These are phyloP conservation scores for Crithidia acanthocephali DNA, from an alignment of 208 protist species.

Conservation along the genomic window DNA sequence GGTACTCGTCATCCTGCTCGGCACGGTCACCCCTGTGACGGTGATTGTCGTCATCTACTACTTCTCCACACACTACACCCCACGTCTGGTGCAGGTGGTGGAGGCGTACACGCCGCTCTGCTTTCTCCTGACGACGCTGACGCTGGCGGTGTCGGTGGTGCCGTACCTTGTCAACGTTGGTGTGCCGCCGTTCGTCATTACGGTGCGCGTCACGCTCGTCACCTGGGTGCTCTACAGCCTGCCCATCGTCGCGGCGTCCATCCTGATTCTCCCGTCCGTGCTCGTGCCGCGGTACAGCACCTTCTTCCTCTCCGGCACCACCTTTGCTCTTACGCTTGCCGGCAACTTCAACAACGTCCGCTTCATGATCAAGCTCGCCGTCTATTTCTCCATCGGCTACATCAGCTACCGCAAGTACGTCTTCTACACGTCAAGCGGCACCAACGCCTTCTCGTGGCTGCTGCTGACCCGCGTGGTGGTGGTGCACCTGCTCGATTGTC, in stretches of 20 bases:
- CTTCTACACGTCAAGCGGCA: constrained; percentile 12
- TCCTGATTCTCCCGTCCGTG: constrained; percentile 40
- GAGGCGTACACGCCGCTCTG: constrained; percentile 41
- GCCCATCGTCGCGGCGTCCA: constrained; percentile 29
- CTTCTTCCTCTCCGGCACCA: constrained; percentile 22
- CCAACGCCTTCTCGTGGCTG: constrained; percentile 7
- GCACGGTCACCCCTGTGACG: constrained; percentile 41
- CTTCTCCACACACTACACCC: constrained; percentile 55
- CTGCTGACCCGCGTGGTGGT: constrained; percentile 5
- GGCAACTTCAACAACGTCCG: constrained; percentile 48
- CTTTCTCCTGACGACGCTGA: constrained; percentile 27
- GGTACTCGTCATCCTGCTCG: constrained; percentile 55
- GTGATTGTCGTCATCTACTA: constrained; percentile 49
- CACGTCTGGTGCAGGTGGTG: constrained; percentile 37
- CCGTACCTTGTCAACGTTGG: constrained; percentile 55
- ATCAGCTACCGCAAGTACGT: constrained; percentile 51
- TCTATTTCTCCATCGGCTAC: constrained; percentile 68
- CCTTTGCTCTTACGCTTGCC: constrained; percentile 32
- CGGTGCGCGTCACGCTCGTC: constrained; percentile 48
- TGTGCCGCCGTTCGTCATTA: constrained; percentile 40
- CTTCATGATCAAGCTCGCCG: constrained; percentile 36
- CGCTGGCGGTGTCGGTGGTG: constrained; percentile 62
- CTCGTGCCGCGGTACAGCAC: constrained; percentile 61
- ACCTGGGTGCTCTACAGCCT: constrained; percentile 62
- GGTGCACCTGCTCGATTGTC: constrained; percentile 40